Evolutionary conservation across 768 basidiomycete genomes (phyloP), one percentile per base, ranked within the genome.

Genomic region (Dacryopinax spathularia): DNA sequence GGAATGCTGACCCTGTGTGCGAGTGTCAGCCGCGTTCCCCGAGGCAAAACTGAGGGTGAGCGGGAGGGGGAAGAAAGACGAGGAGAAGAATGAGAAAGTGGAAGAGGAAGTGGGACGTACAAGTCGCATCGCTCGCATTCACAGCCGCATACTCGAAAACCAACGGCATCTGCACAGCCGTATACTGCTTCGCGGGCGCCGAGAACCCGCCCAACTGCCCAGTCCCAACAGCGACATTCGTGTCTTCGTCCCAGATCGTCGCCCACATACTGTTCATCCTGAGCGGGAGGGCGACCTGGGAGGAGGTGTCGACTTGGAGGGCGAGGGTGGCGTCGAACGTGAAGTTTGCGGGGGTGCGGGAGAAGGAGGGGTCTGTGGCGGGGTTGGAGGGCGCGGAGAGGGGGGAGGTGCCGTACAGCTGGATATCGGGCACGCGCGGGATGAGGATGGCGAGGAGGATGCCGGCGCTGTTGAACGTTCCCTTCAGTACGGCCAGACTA

Each of bases 41-140:
- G n/a, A n/a, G 0, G 34, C 34, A 64, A 60, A 37, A 56, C 6
- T 15, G 22, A 3, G 39, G 20, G 60, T 68, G 16, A 62, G 61
- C 67, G 22, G 63, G 34, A 33, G 15, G 29, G 63, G n/a, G 33
- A 64, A 60, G 27, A 13, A 33, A 64, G 12, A 43, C 63, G 60
- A 56, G 66, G 61, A 33, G 37, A 20, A n/a, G 34, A 15, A 65
- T 22, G 2, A 71, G 22, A 6, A 27, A 44, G 43, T 44, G 43
- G 13, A 22, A 15, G 48, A 29, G 25, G 48, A 18, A 20, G 9
- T 22, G 3, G 36, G 20, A 70, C 74, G 61, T 68, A 91, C 92
- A 97, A 22, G 93, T 95, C 34, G 80, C 77, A 74, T 97, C 93
- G 3, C 86, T 82, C 44, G 82, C 79, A 70, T 97, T 96, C 12